A percentile compares a stretch with the other conserved stretches of the same genome.
phyloP scores from a whole-genome alignment of 163 green algal genomes.

The Chlamydomonas reinhardtii region DNA sequence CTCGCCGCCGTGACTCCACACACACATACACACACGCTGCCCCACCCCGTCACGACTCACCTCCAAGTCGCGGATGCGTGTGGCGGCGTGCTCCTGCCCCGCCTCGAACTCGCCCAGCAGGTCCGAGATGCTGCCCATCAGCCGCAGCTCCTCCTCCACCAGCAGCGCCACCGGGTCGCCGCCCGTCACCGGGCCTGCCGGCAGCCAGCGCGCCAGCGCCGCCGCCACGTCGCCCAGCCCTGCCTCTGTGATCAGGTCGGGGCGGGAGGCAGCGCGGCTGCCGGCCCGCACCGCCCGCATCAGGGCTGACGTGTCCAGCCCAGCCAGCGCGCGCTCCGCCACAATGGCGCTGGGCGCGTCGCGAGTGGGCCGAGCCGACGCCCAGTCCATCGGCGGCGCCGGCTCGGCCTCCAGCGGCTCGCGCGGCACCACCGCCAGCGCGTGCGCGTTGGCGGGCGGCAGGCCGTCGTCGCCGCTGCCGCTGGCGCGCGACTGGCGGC shows the following conservation, averaged over 20 bases:
- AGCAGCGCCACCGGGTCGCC: conserved; percentile 51
- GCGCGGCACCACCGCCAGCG: too few species aligned
- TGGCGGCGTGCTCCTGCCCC: not conserved
- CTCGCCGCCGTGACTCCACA: too few species aligned
- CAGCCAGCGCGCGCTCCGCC: conserved; percentile 36
- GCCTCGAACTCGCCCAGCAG: conserved; percentile 48
- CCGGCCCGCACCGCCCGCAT: not conserved
- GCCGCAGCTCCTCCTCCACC: conserved; percentile 59
- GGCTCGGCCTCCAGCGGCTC: not conserved
- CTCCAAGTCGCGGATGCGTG: not conserved
- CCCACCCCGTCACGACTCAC: too few species aligned
- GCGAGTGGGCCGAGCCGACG: not conserved
- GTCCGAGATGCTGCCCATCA: conserved; percentile 48
- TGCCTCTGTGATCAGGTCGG: not conserved
- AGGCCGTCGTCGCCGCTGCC: not conserved
- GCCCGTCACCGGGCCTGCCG: conserved; percentile 40
- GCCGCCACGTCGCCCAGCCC: conserved; percentile 9
- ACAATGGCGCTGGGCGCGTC: conserved; percentile 35
- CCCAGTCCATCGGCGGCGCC: conserved; percentile 10
- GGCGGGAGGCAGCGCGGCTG: not conserved
- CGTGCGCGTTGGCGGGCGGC: too few species aligned
- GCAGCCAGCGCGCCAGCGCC: conserved; percentile 55
- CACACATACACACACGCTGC: too few species aligned
- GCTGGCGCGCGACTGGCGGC: not conserved
- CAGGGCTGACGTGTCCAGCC: conserved; percentile 1